Conservation (phyloP, 2,329 filamentous ascomycete species). For the Trichophyton simii region DNA sequence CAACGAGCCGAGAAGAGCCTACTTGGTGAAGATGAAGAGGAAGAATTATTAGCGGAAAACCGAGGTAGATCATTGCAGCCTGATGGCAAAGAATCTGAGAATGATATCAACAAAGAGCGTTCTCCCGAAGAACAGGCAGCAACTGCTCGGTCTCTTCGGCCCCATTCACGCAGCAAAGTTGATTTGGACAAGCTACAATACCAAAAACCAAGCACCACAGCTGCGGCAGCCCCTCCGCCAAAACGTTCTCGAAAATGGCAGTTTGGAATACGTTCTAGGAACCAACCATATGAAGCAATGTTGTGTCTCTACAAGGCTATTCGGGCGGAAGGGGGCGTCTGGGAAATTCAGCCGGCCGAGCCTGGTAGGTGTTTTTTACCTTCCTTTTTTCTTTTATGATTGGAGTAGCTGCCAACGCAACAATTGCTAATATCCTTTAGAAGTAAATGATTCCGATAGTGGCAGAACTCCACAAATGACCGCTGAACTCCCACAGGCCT, state of each 20-base stretch:
- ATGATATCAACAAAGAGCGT: slow-evolving; percentile 16
- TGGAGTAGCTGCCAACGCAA: neutral
- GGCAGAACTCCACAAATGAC: slow-evolving; percentile 26
- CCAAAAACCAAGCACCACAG: slow-evolving; percentile 45
- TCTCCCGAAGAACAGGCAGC: slow-evolving; percentile 64
- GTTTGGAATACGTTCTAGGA: slow-evolving; percentile 90
- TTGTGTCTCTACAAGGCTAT: slow-evolving; percentile 90
- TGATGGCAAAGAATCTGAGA: slow-evolving; percentile 2
- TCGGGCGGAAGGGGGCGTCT: slow-evolving; percentile 74
- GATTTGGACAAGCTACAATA: slow-evolving; percentile 51
- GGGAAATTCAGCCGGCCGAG: slow-evolving; percentile 49
- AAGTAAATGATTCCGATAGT: slow-evolving; percentile 21
- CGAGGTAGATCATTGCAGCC: neutral
- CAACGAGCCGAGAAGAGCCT: slow-evolving; percentile 24
- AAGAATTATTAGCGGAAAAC: neutral
- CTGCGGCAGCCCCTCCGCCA: slow-evolving; percentile 35
- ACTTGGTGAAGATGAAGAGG: neutral
- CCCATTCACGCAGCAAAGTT: slow-evolving; percentile 62
- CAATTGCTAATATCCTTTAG: slow-evolving; percentile 5
- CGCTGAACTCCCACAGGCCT: slow-evolving; percentile 25
- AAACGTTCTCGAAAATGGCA: slow-evolving; percentile 82
- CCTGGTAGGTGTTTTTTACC: slow-evolving; percentile 21
- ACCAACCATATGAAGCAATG: slow-evolving; percentile 86
- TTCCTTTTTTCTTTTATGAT: too few species aligned
- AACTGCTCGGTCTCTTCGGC: slow-evolving; percentile 67